Conservation (phyloP, 23 red algal genomes). For the Agarophyton chilense region DNA sequence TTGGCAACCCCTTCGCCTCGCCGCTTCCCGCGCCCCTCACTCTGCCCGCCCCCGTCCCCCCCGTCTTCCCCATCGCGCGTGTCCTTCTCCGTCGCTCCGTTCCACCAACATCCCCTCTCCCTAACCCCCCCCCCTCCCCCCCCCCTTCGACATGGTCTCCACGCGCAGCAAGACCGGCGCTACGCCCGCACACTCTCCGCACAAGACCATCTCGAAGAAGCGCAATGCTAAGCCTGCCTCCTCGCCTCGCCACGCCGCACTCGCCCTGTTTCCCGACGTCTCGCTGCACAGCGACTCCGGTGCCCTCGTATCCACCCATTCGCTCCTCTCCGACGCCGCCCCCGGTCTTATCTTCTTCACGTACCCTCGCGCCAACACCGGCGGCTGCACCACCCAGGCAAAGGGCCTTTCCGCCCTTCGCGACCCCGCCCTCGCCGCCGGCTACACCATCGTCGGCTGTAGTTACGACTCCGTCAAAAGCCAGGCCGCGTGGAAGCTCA, state of each 20-base stretch:
- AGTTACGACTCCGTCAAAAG: conserved; percentile 63
- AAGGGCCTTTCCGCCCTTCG: conserved; percentile 42
- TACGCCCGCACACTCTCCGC: conserved; percentile 13
- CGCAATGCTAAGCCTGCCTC: neutral
- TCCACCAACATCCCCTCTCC: neutral
- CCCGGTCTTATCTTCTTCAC: conserved; percentile 78
- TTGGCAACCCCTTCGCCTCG: no score
- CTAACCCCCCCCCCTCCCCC: neutral
- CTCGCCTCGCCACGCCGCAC: neutral
- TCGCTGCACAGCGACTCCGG: conserved; percentile 43
- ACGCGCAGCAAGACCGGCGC: conserved; percentile 67
- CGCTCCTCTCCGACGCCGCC: conserved; percentile 19
- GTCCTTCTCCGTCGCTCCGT: conserved; percentile 15
- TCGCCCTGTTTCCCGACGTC: conserved; percentile 34
- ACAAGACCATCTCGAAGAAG: conserved; percentile 52
- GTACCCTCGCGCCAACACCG: conserved; percentile 82
- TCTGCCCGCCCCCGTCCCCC: neutral
- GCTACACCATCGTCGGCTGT: conserved; percentile 53
- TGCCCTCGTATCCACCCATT: neutral
- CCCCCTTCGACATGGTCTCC: conserved; percentile 36
- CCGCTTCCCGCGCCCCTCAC: neutral
- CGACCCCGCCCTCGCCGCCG: neutral
- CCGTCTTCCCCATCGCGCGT: neutral
- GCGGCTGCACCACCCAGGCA: conserved; percentile 87
- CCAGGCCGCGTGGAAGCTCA: conserved; percentile 63